These are phyloP conservation scores for Esteya vermicola DNA, from an alignment of 2,329 filamentous ascomycete genomes.

Conservation along the genomic window DNA sequence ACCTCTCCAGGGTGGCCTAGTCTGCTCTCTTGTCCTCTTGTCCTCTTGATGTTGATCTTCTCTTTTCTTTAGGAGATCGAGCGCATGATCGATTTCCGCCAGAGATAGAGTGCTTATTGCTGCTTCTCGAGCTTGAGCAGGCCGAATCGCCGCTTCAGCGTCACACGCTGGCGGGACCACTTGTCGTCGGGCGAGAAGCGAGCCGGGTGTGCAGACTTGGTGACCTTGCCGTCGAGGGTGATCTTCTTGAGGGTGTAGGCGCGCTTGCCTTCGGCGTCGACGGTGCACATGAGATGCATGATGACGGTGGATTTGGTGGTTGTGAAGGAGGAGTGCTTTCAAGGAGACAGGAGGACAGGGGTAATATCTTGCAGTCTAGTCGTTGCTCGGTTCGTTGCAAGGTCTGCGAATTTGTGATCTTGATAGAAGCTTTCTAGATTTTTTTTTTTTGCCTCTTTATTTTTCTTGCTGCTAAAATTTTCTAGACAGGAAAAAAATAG, in stretches of 20 bases:
- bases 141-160: slow-evolving; percentile 84
- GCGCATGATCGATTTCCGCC: slow-evolving; percentile 30
- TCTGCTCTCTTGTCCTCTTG: no score
- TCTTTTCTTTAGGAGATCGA: not conserved
- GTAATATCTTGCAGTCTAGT: no score
- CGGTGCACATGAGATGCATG: slow-evolving; percentile 67
- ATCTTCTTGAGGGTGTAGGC: slow-evolving; percentile 94
- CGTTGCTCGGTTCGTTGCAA: no score
- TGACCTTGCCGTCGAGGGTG: slow-evolving; percentile 58
- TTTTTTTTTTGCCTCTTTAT: no score
- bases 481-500: no score
- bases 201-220: slow-evolving; percentile 90
- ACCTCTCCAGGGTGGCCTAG: no score
- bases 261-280: slow-evolving; percentile 71
- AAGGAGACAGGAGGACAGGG: no score
- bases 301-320: not conserved
- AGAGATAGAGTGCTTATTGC: slow-evolving; percentile 38
- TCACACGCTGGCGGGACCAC: slow-evolving; percentile 92
- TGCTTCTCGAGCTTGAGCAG: slow-evolving; percentile 44
- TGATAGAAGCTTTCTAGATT: no score
- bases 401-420: no score
- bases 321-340: no score
- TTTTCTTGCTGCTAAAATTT: no score
- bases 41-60: no score
- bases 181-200: slow-evolving; percentile 97